Evolutionary conservation across 1,284 basidiomycete species (phyloP).

Genomic region (Trichosporon faecale): DNA sequence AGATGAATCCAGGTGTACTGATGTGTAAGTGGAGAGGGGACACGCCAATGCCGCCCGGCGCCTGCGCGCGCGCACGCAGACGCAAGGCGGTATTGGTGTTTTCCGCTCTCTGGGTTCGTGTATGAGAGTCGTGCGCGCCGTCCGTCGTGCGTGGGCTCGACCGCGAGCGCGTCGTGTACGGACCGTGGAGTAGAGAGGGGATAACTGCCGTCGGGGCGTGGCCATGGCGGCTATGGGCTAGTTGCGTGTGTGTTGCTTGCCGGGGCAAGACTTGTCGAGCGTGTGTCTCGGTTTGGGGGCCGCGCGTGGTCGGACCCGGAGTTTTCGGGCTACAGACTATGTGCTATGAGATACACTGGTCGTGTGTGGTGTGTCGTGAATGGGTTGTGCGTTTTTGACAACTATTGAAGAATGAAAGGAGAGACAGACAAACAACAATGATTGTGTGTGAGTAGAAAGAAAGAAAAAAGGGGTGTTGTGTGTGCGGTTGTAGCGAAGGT

Average conservation of each 20-base stretch:
- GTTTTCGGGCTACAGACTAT: not conserved
- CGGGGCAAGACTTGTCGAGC: not conserved
- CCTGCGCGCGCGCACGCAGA: not conserved
- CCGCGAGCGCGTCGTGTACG: not conserved
- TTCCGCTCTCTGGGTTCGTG: constrained; percentile 6
- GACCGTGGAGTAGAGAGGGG: not conserved
- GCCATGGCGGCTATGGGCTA: not conserved
- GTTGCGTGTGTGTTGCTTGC: not conserved
- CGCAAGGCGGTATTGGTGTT: not conserved
- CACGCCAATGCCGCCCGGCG: not conserved
- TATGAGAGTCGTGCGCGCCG: not conserved
- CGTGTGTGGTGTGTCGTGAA: not conserved
- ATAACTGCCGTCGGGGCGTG: constrained; percentile 4
- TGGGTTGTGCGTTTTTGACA: not conserved
- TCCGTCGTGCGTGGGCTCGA: too few relatives aligned
- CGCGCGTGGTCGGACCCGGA: not conserved
- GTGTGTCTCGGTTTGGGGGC: not conserved
- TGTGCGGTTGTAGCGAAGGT: not conserved
- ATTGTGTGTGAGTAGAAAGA: not conserved
- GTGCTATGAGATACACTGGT: not conserved
- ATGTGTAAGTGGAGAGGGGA: not conserved
- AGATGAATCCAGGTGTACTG: too few relatives aligned
- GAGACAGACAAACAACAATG: not conserved
- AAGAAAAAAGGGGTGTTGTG: too few relatives aligned
- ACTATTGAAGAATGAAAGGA: not conserved